phyloP scores from a whole-genome alignment of 2,329 filamentous ascomycete genomes.

The Fusarium sp. region DNA sequence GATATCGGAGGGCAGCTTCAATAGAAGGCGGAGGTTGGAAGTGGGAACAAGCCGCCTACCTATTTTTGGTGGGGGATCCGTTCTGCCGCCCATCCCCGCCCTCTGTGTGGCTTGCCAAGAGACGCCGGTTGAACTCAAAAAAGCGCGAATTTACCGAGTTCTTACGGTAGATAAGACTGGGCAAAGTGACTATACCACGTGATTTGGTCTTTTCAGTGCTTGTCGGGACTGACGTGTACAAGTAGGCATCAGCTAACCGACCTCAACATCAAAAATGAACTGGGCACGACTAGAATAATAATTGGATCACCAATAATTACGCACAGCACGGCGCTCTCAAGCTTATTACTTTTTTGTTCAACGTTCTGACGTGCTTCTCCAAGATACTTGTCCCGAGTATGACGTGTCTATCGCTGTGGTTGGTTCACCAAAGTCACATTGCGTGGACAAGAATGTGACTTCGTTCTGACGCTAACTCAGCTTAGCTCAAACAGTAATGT shows the following conservation, averaged over 20 bases:
- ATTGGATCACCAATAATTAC: background rate
- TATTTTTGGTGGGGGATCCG: too few species aligned
- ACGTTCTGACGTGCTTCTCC: background rate
- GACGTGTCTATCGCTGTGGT: background rate
- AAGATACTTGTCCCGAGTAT: background rate
- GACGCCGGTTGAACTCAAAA: too few species aligned
- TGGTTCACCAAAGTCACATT: background rate
- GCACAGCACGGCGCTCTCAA: background rate
- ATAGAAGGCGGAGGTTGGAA: too few species aligned
- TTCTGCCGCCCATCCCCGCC: too few species aligned
- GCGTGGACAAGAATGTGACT: background rate
- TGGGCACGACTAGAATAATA: background rate
- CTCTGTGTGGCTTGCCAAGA: too few species aligned
- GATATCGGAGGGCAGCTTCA: too few species aligned
- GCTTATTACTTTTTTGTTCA: background rate
- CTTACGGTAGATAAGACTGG: too few species aligned
- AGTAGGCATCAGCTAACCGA: background rate
- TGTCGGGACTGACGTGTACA: background rate
- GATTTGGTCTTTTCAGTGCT: background rate
- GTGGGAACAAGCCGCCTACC: too few species aligned
- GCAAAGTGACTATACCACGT: background rate
- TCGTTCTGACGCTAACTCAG: background rate
- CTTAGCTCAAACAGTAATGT: background rate
- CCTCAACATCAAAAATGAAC: background rate
- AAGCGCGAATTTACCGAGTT: too few species aligned